Evolutionary conservation across 176 grass and related monocot genomes (phyloP), one percentile per base, ranked within the genome.

Genomic region (Themeda triandra): DNA sequence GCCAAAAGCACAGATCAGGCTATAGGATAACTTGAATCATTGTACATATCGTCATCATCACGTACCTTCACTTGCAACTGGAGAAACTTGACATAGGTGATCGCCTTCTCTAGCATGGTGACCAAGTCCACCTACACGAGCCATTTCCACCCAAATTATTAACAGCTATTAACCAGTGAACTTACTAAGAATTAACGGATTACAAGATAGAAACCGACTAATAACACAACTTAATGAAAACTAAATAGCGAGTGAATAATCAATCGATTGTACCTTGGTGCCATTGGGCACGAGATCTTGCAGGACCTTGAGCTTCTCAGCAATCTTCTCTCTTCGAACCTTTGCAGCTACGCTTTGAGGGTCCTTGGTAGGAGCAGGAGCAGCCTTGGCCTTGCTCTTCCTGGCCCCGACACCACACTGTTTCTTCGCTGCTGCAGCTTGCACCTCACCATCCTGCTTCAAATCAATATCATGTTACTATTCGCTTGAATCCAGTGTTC

Each of bases 41-140:
- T 60, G 77, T 45, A 45, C 12, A 13, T 48, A 48, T 48, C 45
- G 45, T 48, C 45, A 6, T 48, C 45, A 17, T 48, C 45, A 51
- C 48, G 48, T 53, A 98, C 96, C 91, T 98, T 98, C 32, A 93
- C 93, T 98, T 98, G 96, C 69, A 98, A 78, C 71, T 98, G 96
- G 33, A 95, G 89, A 72, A 98, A 98, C 87, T 98, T 95, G 77
- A 98, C 96, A 75, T 98, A 98, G 82, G 75, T 92, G 73, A 98
- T 95, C 25, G 96, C 96, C 83, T 98, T 98, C 82, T 98, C 96
- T 40, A 98, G 89, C 96, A 95, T 98, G 76, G 96, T 98, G 48
- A 98, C 93, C 87, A 98, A 75, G 87, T 98, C 96, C 83, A 62
- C 58, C 58, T 62, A 62, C 58, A 62, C 58, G n/a, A 56, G n/a